Evolutionary conservation across 164 flowering plant species (phyloP), one percentile per base, ranked within the genome.

Genomic region (Cinnamomum chago): DNA sequence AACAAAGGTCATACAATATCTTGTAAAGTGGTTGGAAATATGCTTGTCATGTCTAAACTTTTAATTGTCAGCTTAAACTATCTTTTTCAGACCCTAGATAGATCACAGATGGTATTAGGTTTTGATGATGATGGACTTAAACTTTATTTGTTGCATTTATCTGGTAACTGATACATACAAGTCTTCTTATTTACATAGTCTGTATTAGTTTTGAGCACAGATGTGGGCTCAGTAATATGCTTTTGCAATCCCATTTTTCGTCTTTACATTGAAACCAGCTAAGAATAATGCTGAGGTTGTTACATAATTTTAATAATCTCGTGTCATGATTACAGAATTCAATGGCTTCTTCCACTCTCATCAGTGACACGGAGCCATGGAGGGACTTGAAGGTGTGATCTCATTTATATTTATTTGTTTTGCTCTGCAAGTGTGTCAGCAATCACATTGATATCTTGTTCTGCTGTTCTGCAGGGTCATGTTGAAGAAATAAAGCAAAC

Each of bases 281-380:
- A 18, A 18, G 17, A 55, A 55, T 55, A 13, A 3, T 55, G 60
- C 20, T 55, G 17, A 3, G n/a, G 17, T 55, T 55, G 40, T 6
- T 17, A 18, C 15, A 30, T 28, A 14, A 30, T 30, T 27, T 35
- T 28, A 27, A 24, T 33, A 20, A 28, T 68, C n/a, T 28, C 30
- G 9, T 17, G 69, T 7, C n/a, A 20, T 68, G 51, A 35, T 47
- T 68, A 51, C 71, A 68, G 71, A 68, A 52, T 17, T 33, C 33
- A 28, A 91, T 91, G 94, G 96, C 91, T 73, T 80, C 90, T 0
- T 72, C 90, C 0, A 55, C 86, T 81, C 83, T 95, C 62, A 93
- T 93, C 65, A 86, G 86, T 68, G 94, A 92, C 18, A 87, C 97
- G 2, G 83, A 90, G 75, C 80, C 89, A 28, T 95, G 99, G 98